Evolutionary conservation across 2,329 filamentous ascomycete species (phyloP).

Genomic region (Emergomyces orientalis): DNA sequence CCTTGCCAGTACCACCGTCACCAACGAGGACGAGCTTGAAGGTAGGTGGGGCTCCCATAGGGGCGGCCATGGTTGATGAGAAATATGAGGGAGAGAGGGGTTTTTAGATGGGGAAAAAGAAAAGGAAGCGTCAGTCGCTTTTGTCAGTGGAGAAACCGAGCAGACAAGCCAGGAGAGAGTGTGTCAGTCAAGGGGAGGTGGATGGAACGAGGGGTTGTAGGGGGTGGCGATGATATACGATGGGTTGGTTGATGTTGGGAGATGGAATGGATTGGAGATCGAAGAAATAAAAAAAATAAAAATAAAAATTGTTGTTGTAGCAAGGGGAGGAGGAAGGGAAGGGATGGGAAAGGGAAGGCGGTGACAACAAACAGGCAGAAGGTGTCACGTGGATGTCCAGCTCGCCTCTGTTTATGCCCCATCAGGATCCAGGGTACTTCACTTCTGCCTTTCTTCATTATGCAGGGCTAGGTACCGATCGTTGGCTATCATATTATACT

Average conservation of each 20-base stretch:
- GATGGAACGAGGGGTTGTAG: too few species aligned
- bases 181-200: not conserved
- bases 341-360: constrained; percentile 7
- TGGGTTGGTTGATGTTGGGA: constrained; percentile 19
- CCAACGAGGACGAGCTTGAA: constrained; percentile 99
- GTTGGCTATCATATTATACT: too few species aligned
- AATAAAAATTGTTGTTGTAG: too few species aligned
- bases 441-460: not conserved
- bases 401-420: too few species aligned
- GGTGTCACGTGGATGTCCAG: constrained; percentile 16
- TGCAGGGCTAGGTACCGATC: not conserved
- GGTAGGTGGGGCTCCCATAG: constrained; percentile 53
- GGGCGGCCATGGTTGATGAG: constrained; percentile 49
- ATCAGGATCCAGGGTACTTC: too few species aligned
- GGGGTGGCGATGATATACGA: constrained; percentile 10
- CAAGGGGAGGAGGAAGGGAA: constrained; percentile 13
- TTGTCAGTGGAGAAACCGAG: constrained; percentile 15
- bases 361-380: constrained; percentile 16
- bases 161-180: constrained; percentile 10
- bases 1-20: constrained; percentile 99
- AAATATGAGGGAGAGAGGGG: constrained; percentile 22
- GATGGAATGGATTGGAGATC: too few species aligned
- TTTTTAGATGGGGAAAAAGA: constrained; percentile 15
- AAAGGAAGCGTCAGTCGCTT: constrained; percentile 7
- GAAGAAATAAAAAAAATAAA: constrained; percentile 19